Evolutionary conservation across 179 eudicot species (phyloP).

Genomic region (Spinacia oleracea): DNA sequence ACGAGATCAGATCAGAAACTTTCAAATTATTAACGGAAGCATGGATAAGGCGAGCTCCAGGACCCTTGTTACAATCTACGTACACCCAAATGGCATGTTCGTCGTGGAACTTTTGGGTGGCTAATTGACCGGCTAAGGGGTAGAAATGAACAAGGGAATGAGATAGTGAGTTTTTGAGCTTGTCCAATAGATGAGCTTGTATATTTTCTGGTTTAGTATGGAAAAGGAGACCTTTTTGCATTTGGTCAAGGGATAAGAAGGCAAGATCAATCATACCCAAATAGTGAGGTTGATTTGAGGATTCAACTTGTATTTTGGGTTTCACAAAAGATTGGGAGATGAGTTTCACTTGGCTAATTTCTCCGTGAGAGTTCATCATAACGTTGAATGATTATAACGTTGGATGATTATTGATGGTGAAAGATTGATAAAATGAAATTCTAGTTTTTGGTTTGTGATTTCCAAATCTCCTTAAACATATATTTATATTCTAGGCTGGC

Average conservation of each 20-base stretch:
- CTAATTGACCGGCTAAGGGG: conserved; percentile 50
- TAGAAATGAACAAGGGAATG: conserved; percentile 37
- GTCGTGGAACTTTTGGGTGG: conserved; percentile 31
- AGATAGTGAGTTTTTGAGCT: conserved; percentile 39
- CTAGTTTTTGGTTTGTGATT: too few species aligned
- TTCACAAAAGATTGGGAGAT: conserved; percentile 18
- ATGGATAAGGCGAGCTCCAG: conserved; percentile 45
- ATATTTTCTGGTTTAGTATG: conserved; percentile 9
- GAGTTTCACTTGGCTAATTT: conserved; percentile 8
- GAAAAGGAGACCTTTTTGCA: conserved; percentile 26
- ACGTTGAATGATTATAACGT: background rate
- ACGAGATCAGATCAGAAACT: conserved; percentile 27
- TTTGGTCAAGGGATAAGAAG: conserved; percentile 6
- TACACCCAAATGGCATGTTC: conserved; percentile 35
- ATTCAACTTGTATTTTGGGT: conserved; percentile 7
- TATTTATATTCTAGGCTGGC: too few species aligned
- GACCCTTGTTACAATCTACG: conserved; percentile 40
- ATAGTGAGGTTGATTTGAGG: conserved; percentile 5
- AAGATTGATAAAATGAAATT: too few species aligned
- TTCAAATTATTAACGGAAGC: conserved; percentile 24
- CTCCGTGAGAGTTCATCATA: background rate
- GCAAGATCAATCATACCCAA: conserved; percentile 3
- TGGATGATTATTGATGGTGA: too few species aligned
- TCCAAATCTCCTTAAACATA: too few species aligned
- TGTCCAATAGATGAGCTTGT: conserved; percentile 24